Evolutionary conservation across 805 yeast genomes (phyloP).

Genomic region (Teunomyces panamensis): DNA sequence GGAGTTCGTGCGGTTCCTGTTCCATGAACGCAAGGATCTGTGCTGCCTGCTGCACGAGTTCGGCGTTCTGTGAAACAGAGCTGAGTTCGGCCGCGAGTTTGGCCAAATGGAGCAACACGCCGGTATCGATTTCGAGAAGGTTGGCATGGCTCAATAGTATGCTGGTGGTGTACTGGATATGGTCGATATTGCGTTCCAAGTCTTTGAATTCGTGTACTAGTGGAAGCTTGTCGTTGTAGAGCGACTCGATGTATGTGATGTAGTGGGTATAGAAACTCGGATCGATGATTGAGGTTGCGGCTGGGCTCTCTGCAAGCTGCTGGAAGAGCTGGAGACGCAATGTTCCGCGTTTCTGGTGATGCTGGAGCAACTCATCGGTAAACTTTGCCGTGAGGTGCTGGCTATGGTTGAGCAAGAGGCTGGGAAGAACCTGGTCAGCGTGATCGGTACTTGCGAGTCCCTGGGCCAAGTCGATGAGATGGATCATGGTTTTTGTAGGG

Average conservation of each 20-base stretch:
- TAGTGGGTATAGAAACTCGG: slow-evolving; percentile 18
- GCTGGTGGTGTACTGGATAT: slow-evolving; percentile 15
- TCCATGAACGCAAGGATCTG: slow-evolving; percentile 5
- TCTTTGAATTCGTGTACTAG: slow-evolving; percentile 35
- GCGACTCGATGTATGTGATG: slow-evolving; percentile 25
- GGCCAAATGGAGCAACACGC: slow-evolving; percentile 13
- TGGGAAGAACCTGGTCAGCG: slow-evolving; percentile 12
- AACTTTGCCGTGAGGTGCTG: slow-evolving; percentile 14
- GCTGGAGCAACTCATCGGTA: slow-evolving; percentile 12
- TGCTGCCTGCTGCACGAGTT: slow-evolving; percentile 1
- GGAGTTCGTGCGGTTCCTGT: slow-evolving; percentile 3
- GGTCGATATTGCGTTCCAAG: slow-evolving; percentile 24
- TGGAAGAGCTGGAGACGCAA: slow-evolving; percentile 15
- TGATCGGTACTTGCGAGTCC: slow-evolving; percentile 8
- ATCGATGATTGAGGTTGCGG: slow-evolving; percentile 11
- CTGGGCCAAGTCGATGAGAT: slow-evolving; percentile 28
- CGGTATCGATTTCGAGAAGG: slow-evolving; percentile 2
- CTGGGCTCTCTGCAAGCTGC: slow-evolving; percentile 3
- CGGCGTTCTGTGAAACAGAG: slow-evolving; percentile 8
- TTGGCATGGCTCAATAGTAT: background rate
- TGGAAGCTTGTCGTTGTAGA: slow-evolving; percentile 27
- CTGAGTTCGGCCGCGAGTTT: slow-evolving; percentile 24
- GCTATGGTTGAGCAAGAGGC: slow-evolving; percentile 10
- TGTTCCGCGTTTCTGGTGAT: slow-evolving; percentile 6
- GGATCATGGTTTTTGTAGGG: slow-evolving; percentile 20